Percentiles rank a stretch among this genome's conserved stretches.
phyloP scores from a whole-genome alignment of 1,284 basidiomycete species.

The Caloboletus firmus region DNA sequence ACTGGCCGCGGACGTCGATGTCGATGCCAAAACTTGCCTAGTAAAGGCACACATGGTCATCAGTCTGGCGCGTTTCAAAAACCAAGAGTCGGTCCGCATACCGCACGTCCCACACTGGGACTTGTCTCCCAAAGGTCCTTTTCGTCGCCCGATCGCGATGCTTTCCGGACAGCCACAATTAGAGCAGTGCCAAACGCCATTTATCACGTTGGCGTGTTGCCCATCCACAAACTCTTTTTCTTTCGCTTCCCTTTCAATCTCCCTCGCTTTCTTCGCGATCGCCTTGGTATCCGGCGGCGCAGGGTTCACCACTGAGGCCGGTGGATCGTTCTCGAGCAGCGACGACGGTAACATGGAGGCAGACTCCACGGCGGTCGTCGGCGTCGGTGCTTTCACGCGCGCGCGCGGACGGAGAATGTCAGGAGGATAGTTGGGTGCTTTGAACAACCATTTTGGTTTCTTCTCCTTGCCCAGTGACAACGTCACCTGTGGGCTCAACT shows the following conservation, averaged over 20 bases:
- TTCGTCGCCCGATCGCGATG: slow-evolving; percentile 80
- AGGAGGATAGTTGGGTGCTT: slow-evolving; percentile 59
- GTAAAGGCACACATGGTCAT: neutral
- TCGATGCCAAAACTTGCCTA: slow-evolving; percentile 85
- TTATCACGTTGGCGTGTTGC: slow-evolving; percentile 77
- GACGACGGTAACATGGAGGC: slow-evolving; percentile 53
- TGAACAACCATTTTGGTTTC: slow-evolving; percentile 71
- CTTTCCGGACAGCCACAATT: slow-evolving; percentile 88
- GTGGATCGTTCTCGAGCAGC: slow-evolving; percentile 54
- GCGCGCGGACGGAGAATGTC: slow-evolving; percentile 61
- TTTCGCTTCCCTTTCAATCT: slow-evolving; percentile 76
- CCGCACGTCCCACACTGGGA: slow-evolving; percentile 91
- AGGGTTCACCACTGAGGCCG: slow-evolving; percentile 34
- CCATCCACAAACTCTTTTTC: slow-evolving; percentile 79
- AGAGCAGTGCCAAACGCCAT: slow-evolving; percentile 90
- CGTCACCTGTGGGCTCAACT: slow-evolving; percentile 38
- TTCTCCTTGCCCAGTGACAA: slow-evolving; percentile 53
- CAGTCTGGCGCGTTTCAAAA: neutral
- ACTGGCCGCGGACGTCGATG: slow-evolving; percentile 77
- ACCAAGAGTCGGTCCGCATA: slow-evolving; percentile 41
- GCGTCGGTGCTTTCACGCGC: slow-evolving; percentile 53
- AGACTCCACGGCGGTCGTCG: slow-evolving; percentile 65
- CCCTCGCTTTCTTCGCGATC: slow-evolving; percentile 62
- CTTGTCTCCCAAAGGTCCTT: slow-evolving; percentile 88
- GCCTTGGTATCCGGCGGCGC: slow-evolving; percentile 47